These are phyloP conservation scores for Agaricales sp. DNA, from an alignment of 1,284 basidiomycete genomes.

Conservation along the genomic window DNA sequence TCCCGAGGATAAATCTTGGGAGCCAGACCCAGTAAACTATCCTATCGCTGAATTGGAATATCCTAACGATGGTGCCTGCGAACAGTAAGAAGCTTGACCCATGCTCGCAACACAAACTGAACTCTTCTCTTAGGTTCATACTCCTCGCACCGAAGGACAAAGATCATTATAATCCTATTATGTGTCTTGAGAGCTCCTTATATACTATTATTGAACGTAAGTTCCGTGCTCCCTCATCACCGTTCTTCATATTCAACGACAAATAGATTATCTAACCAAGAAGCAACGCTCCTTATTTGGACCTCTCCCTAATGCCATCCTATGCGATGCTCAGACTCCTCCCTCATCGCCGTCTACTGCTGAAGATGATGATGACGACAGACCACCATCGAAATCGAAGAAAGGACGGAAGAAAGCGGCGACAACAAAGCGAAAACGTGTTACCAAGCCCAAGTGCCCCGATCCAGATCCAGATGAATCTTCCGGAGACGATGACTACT, in stretches of 20 bases:
- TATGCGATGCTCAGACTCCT: conserved; percentile 30
- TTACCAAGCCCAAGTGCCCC: conserved; percentile 15
- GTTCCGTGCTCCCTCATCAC: conserved; percentile 13
- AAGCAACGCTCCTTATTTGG: conserved; percentile 56
- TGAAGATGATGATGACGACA: too few species aligned
- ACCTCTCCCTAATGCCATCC: conserved; percentile 39
- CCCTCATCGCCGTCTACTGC: conserved; percentile 18
- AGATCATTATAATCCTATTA: conserved; percentile 72
- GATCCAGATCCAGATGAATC: conserved; percentile 10
- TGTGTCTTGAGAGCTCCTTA: conserved; percentile 57
- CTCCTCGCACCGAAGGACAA: conserved; percentile 67
- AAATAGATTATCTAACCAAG: conserved; percentile 56
- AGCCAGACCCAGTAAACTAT: conserved; percentile 43
- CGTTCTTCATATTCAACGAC: conserved; percentile 12
- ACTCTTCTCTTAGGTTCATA: conserved; percentile 39
- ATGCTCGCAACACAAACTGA: conserved; percentile 2
- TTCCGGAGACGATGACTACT: too few species aligned
- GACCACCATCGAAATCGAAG: conserved; percentile 29
- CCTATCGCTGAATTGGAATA: conserved; percentile 62
- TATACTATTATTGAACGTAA: conserved; percentile 59
- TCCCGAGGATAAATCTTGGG: conserved; percentile 45
- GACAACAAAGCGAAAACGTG: too few species aligned
- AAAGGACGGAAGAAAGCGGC: conserved; percentile 16
- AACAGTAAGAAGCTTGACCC: conserved; percentile 34
- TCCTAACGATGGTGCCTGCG: conserved; percentile 52